phyloP scores from a whole-genome alignment of 2,329 filamentous ascomycete species.

The Amesomyces nigricolor region DNA sequence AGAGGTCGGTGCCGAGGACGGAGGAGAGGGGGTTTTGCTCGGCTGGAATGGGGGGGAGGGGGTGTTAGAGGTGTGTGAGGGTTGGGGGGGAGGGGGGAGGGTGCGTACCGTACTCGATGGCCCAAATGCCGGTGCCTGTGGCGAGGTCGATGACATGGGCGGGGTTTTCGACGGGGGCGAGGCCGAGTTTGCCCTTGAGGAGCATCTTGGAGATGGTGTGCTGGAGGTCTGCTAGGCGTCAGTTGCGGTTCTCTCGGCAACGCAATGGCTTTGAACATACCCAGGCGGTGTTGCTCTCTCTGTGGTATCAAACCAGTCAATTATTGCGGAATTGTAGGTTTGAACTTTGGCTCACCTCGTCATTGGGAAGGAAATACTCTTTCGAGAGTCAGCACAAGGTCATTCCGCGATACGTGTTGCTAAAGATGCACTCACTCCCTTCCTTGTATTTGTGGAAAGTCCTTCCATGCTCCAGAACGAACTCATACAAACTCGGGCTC shows the following conservation, averaged over 20 bases:
- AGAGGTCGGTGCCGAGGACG: slow-evolving; percentile 19
- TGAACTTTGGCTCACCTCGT: slow-evolving; percentile 8
- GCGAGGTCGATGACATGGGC: slow-evolving; percentile 16
- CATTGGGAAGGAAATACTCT: slow-evolving; percentile 21
- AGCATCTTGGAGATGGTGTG: slow-evolving; percentile 18
- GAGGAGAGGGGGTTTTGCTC: slow-evolving; percentile 15
- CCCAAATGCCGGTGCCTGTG: slow-evolving; percentile 21
- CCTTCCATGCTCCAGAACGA: slow-evolving; percentile 17
- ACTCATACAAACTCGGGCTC: slow-evolving; percentile 16
- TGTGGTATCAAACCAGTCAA: not conserved
- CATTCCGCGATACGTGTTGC: not conserved
- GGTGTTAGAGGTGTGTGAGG: not conserved
- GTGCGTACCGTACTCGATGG: slow-evolving; percentile 19
- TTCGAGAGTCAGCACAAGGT: not conserved
- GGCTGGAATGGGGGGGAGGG: not conserved
- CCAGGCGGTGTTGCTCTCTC: slow-evolving; percentile 17
- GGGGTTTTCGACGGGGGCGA: slow-evolving; percentile 13
- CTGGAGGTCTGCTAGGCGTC: slow-evolving; percentile 13
- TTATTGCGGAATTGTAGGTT: not conserved
- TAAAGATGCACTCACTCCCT: slow-evolving; percentile 11
- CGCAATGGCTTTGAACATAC: not conserved
- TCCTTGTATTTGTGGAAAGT: slow-evolving; percentile 21
- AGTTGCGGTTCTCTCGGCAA: not conserved
- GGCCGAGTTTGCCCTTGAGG: slow-evolving; percentile 13
- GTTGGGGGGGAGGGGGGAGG: not conserved